phyloP scores from a whole-genome alignment of 2,329 filamentous ascomycete genomes.

The Fusarium incarnatum region DNA sequence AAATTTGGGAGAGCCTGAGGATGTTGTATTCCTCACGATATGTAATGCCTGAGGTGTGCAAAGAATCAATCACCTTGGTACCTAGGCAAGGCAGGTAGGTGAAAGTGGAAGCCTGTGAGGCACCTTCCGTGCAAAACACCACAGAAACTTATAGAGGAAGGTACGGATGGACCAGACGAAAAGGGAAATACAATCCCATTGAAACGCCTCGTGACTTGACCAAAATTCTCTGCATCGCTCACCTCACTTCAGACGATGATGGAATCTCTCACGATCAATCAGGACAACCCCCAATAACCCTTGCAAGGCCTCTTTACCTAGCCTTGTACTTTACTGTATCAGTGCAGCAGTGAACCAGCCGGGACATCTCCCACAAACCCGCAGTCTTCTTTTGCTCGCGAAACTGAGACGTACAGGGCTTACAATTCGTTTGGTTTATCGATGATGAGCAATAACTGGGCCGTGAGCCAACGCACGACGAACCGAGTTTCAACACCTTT shows the following conservation, averaged over 20 bases:
- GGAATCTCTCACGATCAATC: slow-evolving; percentile 13
- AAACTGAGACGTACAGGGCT: slow-evolving; percentile 29
- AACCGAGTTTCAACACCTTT: slow-evolving; percentile 33
- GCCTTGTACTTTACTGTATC: not conserved
- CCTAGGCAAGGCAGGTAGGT: not conserved
- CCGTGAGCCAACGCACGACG: slow-evolving; percentile 34
- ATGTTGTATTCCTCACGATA: not conserved
- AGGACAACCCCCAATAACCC: slow-evolving; percentile 9
- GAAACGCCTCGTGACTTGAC: slow-evolving; percentile 10
- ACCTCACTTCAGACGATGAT: slow-evolving; percentile 9
- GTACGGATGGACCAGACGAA: not conserved
- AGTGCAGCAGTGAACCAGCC: slow-evolving; percentile 22
- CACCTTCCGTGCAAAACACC: slow-evolving; percentile 6
- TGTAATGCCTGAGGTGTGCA: slow-evolving; percentile 16
- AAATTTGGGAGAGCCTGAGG: not conserved
- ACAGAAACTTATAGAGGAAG: not conserved
- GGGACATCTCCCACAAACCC: slow-evolving; percentile 32
- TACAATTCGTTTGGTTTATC: slow-evolving; percentile 22
- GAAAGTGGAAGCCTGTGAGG: not conserved
- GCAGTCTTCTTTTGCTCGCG: slow-evolving; percentile 14
- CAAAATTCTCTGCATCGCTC: slow-evolving; percentile 1
- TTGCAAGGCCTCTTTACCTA: not conserved
- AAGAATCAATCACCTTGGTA: not conserved
- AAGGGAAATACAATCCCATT: not conserved
- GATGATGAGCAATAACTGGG: slow-evolving; percentile 35